Conservation (phyloP, 2,329 filamentous ascomycete species). For the Apiospora koreana region DNA sequence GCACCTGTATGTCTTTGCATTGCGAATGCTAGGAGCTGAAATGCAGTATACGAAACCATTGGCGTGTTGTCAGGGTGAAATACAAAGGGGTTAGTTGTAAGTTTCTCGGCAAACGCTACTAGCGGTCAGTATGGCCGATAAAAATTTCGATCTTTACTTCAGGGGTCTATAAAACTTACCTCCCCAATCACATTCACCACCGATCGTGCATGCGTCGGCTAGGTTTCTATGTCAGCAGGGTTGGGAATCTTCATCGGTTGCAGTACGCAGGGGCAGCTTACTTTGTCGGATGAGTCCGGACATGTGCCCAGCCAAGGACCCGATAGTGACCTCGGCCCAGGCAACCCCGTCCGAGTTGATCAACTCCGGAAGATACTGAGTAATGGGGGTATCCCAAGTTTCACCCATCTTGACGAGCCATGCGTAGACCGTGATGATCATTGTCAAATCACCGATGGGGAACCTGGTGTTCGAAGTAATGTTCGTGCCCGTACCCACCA, state of each 20-base stretch:
- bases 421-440: slow-evolving; percentile 35
- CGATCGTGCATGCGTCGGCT: slow-evolving; percentile 3
- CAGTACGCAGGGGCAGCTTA: too few relatives aligned
- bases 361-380: slow-evolving; percentile 30
- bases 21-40: slow-evolving; percentile 27
- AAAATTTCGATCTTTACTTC: too few relatives aligned
- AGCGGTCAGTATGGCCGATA: too few relatives aligned
- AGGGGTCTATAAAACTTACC: too few relatives aligned
- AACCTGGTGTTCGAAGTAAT: slow-evolving; percentile 27
- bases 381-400: slow-evolving; percentile 30
- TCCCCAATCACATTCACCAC: slow-evolving; percentile 13
- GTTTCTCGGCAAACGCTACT: neutral
- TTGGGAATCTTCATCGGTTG: too few relatives aligned
- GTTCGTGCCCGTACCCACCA: neutral
- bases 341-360: slow-evolving; percentile 14
- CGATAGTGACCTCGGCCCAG: slow-evolving; percentile 26
- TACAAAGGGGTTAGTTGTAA: slow-evolving; percentile 16
- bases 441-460: slow-evolving; percentile 31
- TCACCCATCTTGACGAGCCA: slow-evolving; percentile 33
- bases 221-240: too few relatives aligned
- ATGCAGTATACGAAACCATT: slow-evolving; percentile 26
- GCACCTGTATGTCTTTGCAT: slow-evolving; percentile 11
- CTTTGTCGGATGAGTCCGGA: slow-evolving; percentile 24
- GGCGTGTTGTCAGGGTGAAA: slow-evolving; percentile 28
- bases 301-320: slow-evolving; percentile 24